Base-by-base conservation (phyloP, 257 asterid species). In the Solanum lycopersicoides region DNA sequence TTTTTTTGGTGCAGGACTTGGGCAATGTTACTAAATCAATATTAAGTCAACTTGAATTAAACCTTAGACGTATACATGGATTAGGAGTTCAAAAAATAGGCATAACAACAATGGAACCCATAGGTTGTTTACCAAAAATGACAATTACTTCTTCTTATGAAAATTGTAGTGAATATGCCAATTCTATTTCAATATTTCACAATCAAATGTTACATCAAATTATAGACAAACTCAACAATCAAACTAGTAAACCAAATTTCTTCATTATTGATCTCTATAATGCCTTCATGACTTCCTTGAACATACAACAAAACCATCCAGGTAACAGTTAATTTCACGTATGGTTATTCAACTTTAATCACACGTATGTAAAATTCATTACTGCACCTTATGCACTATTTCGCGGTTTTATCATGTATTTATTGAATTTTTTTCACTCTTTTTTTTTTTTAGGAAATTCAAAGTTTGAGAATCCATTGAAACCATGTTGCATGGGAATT, bases 401-500 rank as follows among this genome's bases (percentile, higher is more conserved):
- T 75, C 4, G 0, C 7, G 18, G 2, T 42, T 76, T 14, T 76
- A 37, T 75, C 11, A 35, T 59, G 28, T 41, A 15, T 56, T 71
- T 59, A 44, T 9, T 41, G 15, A 39, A 8, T 50, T 71, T 45
- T 14, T 21, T 50, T 16, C 7, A 7, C 11, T 39, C 44, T 39
- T 1, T 4, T 53, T 42, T 20, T 25, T 3, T 3, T n/a, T 53
- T 80, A 90, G 94, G 92, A 84, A 89, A 89, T 82, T 65, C 89
- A 5, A 32, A 74, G n/a, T 85, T 87, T 20, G 83, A 72, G 20
- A 80, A 84, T 45, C 91, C 72, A 76, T 79, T 95, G 86, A 92
- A 74, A 91, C 98, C 97, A 74, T 95, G 98, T 41, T 94, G 98
- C 75, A 28, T 16, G 28, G 98, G 97, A n/a, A 41, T 56, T 56